Percentiles rank a stretch among this genome's conserved stretches.
Conservation (phyloP, 352 stramenopile species). For the Pythium apleroticum region DNA sequence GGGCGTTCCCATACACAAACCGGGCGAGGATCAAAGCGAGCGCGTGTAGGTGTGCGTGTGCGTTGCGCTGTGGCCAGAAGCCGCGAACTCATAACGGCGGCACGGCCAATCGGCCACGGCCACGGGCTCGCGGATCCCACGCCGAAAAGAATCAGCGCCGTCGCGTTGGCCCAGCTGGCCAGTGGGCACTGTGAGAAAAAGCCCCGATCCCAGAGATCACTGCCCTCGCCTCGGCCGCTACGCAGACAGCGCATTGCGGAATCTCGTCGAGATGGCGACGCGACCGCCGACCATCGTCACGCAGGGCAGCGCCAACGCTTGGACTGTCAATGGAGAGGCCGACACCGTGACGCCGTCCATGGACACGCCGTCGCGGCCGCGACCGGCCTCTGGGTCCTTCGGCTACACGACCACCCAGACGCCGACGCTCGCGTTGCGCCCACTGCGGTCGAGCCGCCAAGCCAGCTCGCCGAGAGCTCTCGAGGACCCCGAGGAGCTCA, state of each 20-base stretch:
- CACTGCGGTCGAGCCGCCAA: constrained; percentile 18
- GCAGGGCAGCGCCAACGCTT: neutral
- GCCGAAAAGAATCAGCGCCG: constrained; percentile 14
- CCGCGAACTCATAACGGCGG: neutral
- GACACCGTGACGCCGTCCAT: constrained; percentile 10
- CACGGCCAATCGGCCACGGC: neutral
- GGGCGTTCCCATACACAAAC: neutral
- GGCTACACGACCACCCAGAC: constrained; percentile 28
- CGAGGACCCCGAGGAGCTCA: constrained; percentile 4
- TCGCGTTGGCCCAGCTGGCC: constrained; percentile 9
- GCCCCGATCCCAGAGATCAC: neutral
- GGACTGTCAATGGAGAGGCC: neutral
- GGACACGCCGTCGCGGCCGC: constrained; percentile 10
- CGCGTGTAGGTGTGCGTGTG: neutral
- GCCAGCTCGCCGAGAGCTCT: neutral
- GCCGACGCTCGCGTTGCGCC: constrained; percentile 18
- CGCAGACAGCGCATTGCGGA: neutral
- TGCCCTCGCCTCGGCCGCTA: neutral
- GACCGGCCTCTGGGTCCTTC: constrained; percentile 15
- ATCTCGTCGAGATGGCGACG: constrained; percentile 25
- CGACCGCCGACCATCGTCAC: constrained; percentile 31
- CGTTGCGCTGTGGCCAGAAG: neutral
- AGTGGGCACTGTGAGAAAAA: constrained; percentile 2
- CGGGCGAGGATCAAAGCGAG: neutral
- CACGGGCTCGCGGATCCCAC: constrained; percentile 5